A percentile compares a stretch with the other conserved stretches of the same genome.
Conservation (phyloP, 768 basidiomycete genomes). For the Suillus discolor region DNA sequence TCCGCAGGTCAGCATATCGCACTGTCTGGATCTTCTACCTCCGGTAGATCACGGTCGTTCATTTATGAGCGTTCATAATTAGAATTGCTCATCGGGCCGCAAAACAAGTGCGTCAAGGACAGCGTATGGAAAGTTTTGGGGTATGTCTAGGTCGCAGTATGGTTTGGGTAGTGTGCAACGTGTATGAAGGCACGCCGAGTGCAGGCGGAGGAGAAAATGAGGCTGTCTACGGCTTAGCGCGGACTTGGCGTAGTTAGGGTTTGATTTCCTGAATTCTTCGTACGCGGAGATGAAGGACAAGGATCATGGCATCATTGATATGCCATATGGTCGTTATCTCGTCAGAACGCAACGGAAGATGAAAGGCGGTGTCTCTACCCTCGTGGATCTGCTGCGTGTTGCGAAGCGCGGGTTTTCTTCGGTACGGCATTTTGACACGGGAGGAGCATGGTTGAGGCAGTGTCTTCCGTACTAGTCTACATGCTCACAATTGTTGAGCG, state of each 20-base stretch:
- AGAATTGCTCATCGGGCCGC: constrained; percentile 22
- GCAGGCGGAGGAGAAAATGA: background rate
- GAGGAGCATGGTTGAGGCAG: background rate
- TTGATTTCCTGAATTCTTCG: background rate
- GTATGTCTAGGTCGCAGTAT: background rate
- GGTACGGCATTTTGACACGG: background rate
- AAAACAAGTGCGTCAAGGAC: background rate
- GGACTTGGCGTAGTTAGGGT: background rate
- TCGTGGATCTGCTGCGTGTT: background rate
- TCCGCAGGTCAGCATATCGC: constrained; percentile 37
- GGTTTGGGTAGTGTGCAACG: background rate
- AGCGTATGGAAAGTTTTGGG: background rate
- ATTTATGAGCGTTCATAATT: constrained; percentile 34
- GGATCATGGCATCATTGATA: background rate
- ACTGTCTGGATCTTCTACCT: constrained; percentile 9
- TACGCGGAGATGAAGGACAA: background rate
- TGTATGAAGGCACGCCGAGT: background rate
- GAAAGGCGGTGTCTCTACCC: background rate
- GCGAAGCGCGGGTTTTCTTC: background rate
- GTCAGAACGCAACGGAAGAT: background rate
- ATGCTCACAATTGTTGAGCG: background rate
- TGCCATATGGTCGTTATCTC: background rate
- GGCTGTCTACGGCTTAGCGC: background rate
- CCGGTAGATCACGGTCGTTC: constrained; percentile 22
- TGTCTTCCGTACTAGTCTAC: background rate